Evolutionary conservation across 1,284 basidiomycete species (phyloP).

Genomic region (Volvariella volvacea): DNA sequence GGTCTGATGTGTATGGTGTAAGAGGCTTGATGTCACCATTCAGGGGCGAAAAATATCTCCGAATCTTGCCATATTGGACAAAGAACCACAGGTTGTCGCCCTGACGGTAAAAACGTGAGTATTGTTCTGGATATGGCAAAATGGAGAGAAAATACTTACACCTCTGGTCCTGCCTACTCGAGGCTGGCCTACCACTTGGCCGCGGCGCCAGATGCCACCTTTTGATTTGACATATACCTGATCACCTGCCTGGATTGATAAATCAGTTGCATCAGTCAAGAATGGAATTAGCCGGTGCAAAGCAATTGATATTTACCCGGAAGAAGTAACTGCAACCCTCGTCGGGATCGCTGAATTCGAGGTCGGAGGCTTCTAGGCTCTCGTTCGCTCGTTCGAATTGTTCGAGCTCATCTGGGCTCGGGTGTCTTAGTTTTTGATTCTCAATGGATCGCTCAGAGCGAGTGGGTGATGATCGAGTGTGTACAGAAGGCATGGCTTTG

Average conservation of each 20-base stretch:
- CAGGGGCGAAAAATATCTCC: slow-evolving; percentile 52
- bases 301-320: slow-evolving; percentile 27
- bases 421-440: no score
- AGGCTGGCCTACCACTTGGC: slow-evolving; percentile 36
- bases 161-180: slow-evolving; percentile 36
- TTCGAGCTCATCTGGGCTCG: slow-evolving; percentile 13
- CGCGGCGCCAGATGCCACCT: slow-evolving; percentile 42
- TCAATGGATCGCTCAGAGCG: no score
- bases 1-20: slow-evolving; percentile 13
- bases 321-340: slow-evolving; percentile 52
- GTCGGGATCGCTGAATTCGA: slow-evolving; percentile 37
- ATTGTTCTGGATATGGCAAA: background rate
- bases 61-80: slow-evolving; percentile 25
- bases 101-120: no score
- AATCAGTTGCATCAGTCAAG: slow-evolving; percentile 2
- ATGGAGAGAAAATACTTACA: slow-evolving; percentile 24
- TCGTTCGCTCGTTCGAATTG: slow-evolving; percentile 27
- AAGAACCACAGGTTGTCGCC: no score
- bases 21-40: slow-evolving; percentile 62
- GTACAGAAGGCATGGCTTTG: no score
- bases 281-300: background rate
- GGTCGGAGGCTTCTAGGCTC: slow-evolving; percentile 11
- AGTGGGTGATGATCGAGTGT: no score
- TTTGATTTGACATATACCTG: slow-evolving; percentile 45
- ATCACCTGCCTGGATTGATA: slow-evolving; percentile 33